phyloP scores from a whole-genome alignment of 208 protist species.

The Trypanosoma cruzi region DNA sequence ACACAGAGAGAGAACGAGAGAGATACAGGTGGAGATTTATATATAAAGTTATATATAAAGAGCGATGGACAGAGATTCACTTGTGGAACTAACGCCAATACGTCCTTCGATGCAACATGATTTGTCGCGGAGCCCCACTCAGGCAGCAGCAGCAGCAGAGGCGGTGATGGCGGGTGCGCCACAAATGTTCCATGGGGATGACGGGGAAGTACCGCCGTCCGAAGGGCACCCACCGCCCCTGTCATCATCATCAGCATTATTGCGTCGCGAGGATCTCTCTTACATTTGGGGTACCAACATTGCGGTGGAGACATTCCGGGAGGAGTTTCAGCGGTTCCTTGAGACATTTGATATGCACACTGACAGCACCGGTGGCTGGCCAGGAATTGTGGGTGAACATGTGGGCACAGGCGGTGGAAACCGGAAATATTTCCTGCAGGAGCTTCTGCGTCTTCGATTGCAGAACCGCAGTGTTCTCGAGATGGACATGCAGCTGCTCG shows the following conservation, averaged over 20 bases:
- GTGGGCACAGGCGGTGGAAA: neutral
- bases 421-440: conserved; percentile 70
- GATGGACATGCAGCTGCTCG: conserved; percentile 74
- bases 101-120: conserved; percentile 7
- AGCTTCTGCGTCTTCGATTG: conserved; percentile 74
- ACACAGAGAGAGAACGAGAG: too few species aligned
- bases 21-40: neutral
- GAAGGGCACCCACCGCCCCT: neutral
- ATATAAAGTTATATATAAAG: conserved; percentile 6
- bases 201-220: too few species aligned
- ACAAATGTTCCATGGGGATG: too few species aligned
- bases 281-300: conserved; percentile 93
- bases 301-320: conserved; percentile 80
- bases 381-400: neutral
- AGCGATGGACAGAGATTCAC: conserved; percentile 22
- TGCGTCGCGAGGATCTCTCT: conserved; percentile 76
- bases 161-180: too few species aligned
- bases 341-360: conserved; percentile 58
- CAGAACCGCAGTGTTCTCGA: conserved; percentile 72
- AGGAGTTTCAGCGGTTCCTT: conserved; percentile 77
- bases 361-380: neutral
- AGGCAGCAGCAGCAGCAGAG: neutral
- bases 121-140: conserved; percentile 1
- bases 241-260: neutral
- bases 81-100: conserved; percentile 39